phyloP scores from a whole-genome alignment of 495 filamentous ascomycete genomes.

The Aspergillus bridgeri region DNA sequence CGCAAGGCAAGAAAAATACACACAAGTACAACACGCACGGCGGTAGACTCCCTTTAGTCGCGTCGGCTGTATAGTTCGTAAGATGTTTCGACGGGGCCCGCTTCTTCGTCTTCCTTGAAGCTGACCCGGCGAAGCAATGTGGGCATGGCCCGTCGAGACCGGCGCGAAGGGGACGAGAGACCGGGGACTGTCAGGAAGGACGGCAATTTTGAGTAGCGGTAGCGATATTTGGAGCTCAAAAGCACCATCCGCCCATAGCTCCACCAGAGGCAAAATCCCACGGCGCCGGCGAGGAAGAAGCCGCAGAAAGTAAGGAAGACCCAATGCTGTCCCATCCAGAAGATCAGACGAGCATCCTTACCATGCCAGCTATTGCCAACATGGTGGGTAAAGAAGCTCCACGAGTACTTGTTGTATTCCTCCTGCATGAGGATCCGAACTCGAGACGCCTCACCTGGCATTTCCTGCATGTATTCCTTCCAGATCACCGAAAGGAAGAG shows the following conservation, averaged over 20 bases:
- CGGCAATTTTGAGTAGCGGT: slow-evolving; percentile 39
- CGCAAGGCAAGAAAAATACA: slow-evolving; percentile 25
- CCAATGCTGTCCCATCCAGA: slow-evolving; percentile 80
- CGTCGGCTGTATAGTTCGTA: slow-evolving; percentile 42
- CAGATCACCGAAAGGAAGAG: slow-evolving; percentile 82
- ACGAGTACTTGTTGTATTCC: slow-evolving; percentile 66
- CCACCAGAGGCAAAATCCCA: slow-evolving; percentile 58
- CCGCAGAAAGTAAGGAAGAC: slow-evolving; percentile 63
- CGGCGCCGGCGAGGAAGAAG: slow-evolving; percentile 55
- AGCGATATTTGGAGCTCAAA: slow-evolving; percentile 44
- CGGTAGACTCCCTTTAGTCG: slow-evolving; percentile 24
- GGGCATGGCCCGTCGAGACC: slow-evolving; percentile 35
- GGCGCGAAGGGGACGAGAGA: slow-evolving; percentile 33
- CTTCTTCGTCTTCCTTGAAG: slow-evolving; percentile 47
- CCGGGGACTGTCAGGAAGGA: slow-evolving; percentile 26
- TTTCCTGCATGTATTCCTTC: slow-evolving; percentile 65
- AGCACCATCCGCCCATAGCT: slow-evolving; percentile 47
- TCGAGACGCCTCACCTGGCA: slow-evolving; percentile 37
- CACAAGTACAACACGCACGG: slow-evolving; percentile 22
- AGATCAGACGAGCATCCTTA: slow-evolving; percentile 69
- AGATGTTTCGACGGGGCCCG: slow-evolving; percentile 34
- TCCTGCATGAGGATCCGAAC: slow-evolving; percentile 58
- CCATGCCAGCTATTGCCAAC: slow-evolving; percentile 75
- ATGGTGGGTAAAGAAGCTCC: slow-evolving; percentile 78
- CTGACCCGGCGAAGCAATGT: slow-evolving; percentile 40